Base-by-base conservation (phyloP, 1,139 yeast genomes). In the Yamadazyma taylorii region DNA sequence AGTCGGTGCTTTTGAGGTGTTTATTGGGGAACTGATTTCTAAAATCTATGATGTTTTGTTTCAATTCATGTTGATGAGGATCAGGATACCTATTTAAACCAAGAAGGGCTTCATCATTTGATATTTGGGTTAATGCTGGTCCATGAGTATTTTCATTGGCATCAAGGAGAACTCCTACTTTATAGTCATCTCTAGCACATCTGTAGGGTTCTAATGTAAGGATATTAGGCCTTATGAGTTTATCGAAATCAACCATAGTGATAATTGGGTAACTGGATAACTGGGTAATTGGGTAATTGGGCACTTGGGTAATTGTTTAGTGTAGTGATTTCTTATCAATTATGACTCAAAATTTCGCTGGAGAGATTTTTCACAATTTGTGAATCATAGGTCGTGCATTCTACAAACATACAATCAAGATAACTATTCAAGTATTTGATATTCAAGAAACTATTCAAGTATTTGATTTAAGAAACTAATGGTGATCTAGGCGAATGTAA, bases 71-170 rank as follows among this genome's bases (percentile, higher is more conserved):
- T 56, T 92, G 98, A 61, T 90, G 97, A 8, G 99, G 99, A 53
- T 92, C 98, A 8, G 98, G 98, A 58, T 92, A 92, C 53, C 98
- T 73, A 66, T 92, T 83, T 52, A 92, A 75, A 36, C 81, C 82
- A 47, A 78, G 58, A 1, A 44, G 40, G 30, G 42, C 40, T 39
- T 68, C 75, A 9, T 47, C 48, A 3, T 42, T 39, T 1, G 63
- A 49, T 11, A 61, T 33, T 6, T 46, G 24, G 1, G 57, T 37
- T 15, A 88, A 63, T 0, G 95, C 80, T 2, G 97, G 94, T 0
- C 98, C 98, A 56, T 84, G 85, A 6, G 98, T 85, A 56, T 92
- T 92, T 63, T 92, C 98, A 56, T 94, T 92, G 38, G 98, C 98
- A 61, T 92, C 98, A 34, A 92, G 70, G 26, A 94, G 69, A 28